Evolutionary conservation across 495 filamentous ascomycete species (phyloP).

Genomic region (Friedmanniomyces simplex): DNA sequence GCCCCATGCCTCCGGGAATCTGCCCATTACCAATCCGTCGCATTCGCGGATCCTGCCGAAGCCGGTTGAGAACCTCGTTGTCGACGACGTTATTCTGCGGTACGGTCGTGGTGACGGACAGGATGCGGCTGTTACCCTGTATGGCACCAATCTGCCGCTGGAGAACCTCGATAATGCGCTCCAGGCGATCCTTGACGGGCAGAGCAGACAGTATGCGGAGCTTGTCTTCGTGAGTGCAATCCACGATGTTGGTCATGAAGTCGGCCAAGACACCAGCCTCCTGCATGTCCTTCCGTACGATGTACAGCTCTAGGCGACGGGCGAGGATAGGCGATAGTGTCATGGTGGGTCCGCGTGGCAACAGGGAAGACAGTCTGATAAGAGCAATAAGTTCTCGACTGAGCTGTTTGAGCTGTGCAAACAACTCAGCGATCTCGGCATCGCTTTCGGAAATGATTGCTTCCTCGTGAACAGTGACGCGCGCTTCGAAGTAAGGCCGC

Average conservation of each 20-base stretch:
- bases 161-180: slow-evolving; percentile 69
- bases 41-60: slow-evolving; percentile 44
- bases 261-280: slow-evolving; percentile 88
- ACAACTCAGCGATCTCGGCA: slow-evolving; percentile 54
- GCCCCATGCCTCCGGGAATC: slow-evolving; percentile 39
- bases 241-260: slow-evolving; percentile 86
- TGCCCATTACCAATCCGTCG: slow-evolving; percentile 35
- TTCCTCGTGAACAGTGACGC: slow-evolving; percentile 54
- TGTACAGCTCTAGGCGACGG: slow-evolving; percentile 73
- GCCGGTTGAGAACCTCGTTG: slow-evolving; percentile 40
- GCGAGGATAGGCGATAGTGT: slow-evolving; percentile 73
- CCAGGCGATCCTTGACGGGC: slow-evolving; percentile 64
- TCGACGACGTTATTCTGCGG: slow-evolving; percentile 26
- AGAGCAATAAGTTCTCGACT: slow-evolving; percentile 74
- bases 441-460: slow-evolving; percentile 37
- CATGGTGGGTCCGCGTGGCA: slow-evolving; percentile 49
- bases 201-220: slow-evolving; percentile 68
- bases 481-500: slow-evolving; percentile 76
- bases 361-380: slow-evolving; percentile 62
- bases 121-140: slow-evolving; percentile 72
- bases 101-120: slow-evolving; percentile 48
- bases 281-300: slow-evolving; percentile 59
- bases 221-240: slow-evolving; percentile 78
- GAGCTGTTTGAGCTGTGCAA: slow-evolving; percentile 68
- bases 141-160: slow-evolving; percentile 67